Evolutionary conservation across 148 eudicot species (phyloP).

Genomic region (Suaeda aralocaspica): DNA sequence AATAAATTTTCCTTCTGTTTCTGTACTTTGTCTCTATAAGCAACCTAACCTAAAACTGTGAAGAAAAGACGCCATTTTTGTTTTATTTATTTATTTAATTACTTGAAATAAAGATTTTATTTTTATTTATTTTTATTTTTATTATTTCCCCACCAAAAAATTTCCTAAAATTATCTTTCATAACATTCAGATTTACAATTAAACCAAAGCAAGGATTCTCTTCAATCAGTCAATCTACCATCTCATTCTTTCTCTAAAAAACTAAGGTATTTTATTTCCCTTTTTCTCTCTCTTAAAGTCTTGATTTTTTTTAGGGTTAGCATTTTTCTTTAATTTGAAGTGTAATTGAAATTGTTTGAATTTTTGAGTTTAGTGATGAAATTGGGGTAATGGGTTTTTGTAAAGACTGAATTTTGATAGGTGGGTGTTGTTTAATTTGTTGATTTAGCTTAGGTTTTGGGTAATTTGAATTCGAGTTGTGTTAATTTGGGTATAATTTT

Average conservation of each 20-base stretch:
- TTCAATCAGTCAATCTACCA: conserved; percentile 23
- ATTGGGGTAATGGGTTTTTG: conserved; percentile 23
- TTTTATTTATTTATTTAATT: conserved; percentile 4
- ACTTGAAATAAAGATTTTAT: neutral
- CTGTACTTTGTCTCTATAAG: conserved; percentile 28
- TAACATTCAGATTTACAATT: conserved; percentile 28
- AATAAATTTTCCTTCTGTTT: conserved; percentile 7
- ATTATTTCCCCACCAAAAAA: conserved; percentile 15
- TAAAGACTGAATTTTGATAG: conserved; percentile 2
- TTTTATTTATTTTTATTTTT: neutral
- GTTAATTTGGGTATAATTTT: neutral
- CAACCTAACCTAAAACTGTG: conserved; percentile 37
- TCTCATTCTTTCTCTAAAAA: conserved; percentile 17
- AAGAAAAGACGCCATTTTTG: conserved; percentile 27
- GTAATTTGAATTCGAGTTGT: neutral
- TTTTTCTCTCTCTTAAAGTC: conserved; percentile 13
- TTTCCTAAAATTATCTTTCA: conserved; percentile 8
- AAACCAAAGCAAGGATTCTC: conserved; percentile 13
- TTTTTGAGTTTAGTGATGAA: conserved; percentile 5
- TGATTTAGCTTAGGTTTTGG: conserved; percentile 19
- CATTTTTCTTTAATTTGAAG: neutral
- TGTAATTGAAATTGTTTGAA: neutral
- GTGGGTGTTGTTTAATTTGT: conserved; percentile 17
- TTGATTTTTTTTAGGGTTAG: conserved; percentile 17
- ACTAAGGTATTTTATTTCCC: conserved; percentile 27